Evolutionary conservation across 2,329 filamentous ascomycete species (phyloP), one percentile per base, ranked within the genome.

Genomic region (Aureobasidium subglaciale): DNA sequence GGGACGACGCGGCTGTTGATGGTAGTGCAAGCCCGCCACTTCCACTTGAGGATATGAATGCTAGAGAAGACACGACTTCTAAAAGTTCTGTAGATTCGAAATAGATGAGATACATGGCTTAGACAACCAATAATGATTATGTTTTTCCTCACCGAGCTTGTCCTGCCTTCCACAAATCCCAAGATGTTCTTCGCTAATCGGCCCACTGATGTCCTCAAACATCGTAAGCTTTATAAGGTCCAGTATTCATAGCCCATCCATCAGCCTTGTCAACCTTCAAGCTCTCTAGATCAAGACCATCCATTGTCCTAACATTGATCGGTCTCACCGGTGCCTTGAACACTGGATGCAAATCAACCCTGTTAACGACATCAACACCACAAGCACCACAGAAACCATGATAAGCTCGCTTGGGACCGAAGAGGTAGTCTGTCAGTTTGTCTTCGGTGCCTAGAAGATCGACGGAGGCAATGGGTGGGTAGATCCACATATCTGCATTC

Each of bases 401-500:
- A 11, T 18, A 42, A 3, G 49, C 25, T 4, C 37, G 27, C 15
- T 34, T 9, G 3, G 29, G 37, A 13, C 18, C 15, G 15, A 53
- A 53, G 9, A 53, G 49, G 20, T 53, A 53, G 8, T 41, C 8
- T 34, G 49, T 53, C 1, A 53, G 37, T 13, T 42, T 42, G 2
- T 41, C 27, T 9, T 53, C 49, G 13, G 49, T 53, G 49, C 27
- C 49, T 13, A 53, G 13, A 2, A 53, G 6, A 8, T 41, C 11
- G 18, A 53, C 49, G 8, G 49, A 41, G 13, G 49, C 3, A 3
- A 53, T 24, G 0, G 40, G 30, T 10, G 50, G 50, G 6, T 55
- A 55, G 11, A 55, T 55, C 50, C 50, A 55, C 38, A 45, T 45
- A n/a, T 43, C 38, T 2, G 50, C 50, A 30, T 55, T 55, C 48